Evolutionary conservation across 805 yeast genomes (phyloP), one percentile per base, ranked within the genome.

Genomic region (Metschnikowia henanensis): DNA sequence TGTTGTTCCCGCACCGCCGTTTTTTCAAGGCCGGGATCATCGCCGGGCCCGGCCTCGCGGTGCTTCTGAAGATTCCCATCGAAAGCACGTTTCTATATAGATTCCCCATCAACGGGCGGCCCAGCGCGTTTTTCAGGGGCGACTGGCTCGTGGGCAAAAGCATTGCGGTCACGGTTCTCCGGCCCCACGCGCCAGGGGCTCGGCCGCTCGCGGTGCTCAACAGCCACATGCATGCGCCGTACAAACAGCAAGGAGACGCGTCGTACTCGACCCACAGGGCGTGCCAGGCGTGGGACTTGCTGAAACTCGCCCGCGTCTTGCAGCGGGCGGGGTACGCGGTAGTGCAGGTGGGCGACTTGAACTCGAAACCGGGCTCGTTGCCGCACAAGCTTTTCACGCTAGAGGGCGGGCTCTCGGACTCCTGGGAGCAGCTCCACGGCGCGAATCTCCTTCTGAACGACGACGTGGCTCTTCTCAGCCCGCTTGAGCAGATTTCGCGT

Each of bases 141-240:
- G 99, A 94, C 62, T 94, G 97, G 96, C 88, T 79, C 53, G 99
- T 94, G 18, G 99, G 99, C 7, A 94, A 94, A 60, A 77, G 92
- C 7, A 79, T 89, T 16, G 85, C 95, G 0, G 80, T 89, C 3
- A 85, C 95, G 0, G 46, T 65, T 13, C 67, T 94, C 32, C 69
- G 69, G 43, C 83, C 87, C 5, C 65, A 77, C 3, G 55, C 59
- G 15, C 65, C 72, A 0, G 69, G 67, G 15, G 68, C 75, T 2
- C 60, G 72, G 5, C 84, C 84, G 5, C 67, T 94, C 31, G 97
- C 95, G 2, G 65, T 94, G 5, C 67, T 94, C 58, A 92, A 91
- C 59, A 83, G 96, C 15, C 99, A 94, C 62, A 84, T 94, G 94
- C 99, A 94, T 64, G 99, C 99, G 1, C 99, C 99, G 0, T 94